These are phyloP conservation scores for Trapa incisa DNA, from an alignment of 345 rosid species.

Conservation along the genomic window DNA sequence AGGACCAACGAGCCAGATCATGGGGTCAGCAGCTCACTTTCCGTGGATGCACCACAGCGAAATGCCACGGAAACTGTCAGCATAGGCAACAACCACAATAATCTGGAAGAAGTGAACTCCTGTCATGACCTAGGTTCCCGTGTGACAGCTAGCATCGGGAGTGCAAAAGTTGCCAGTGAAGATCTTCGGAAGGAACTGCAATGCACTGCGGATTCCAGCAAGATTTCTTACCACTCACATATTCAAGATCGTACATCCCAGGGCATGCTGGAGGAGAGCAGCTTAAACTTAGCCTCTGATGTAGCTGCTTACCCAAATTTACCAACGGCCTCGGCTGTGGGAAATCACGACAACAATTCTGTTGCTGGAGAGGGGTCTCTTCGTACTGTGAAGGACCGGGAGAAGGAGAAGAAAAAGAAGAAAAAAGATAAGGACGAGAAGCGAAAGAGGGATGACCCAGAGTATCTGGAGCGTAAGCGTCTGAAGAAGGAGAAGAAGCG, in stretches of 20 bases:
- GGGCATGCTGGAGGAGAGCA: constrained; percentile 30
- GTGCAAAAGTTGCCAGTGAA: constrained; percentile 57
- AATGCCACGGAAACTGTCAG: constrained; percentile 58
- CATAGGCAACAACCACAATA: constrained; percentile 62
- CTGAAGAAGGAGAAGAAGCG: constrained; percentile 76
- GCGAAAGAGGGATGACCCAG: constrained; percentile 53
- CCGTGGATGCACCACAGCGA: constrained; percentile 90
- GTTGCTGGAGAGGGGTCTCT: constrained; percentile 17
- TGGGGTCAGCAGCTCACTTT: constrained; percentile 65
- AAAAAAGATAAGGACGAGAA: constrained; percentile 49
- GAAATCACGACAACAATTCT: constrained; percentile 19
- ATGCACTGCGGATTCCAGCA: constrained; percentile 94
- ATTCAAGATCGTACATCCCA: constrained; percentile 26
- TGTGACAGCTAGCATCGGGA: constrained; percentile 89
- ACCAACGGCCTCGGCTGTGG: constrained; percentile 38
- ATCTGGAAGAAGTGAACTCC: constrained; percentile 83
- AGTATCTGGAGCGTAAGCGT: constrained; percentile 59
- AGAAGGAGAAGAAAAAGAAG: constrained; percentile 28
- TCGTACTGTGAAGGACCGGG: constrained; percentile 24
- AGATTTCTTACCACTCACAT: constrained; percentile 28
- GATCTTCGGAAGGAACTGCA: constrained; percentile 73
- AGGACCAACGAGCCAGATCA: constrained; percentile 33
- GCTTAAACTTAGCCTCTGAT: constrained; percentile 24
- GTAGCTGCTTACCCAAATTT: constrained; percentile 55
- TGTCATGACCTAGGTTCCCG: constrained; percentile 76